Evolutionary conservation across 495 filamentous ascomycete species (phyloP).

Genomic region (Choiromyces venosus): DNA sequence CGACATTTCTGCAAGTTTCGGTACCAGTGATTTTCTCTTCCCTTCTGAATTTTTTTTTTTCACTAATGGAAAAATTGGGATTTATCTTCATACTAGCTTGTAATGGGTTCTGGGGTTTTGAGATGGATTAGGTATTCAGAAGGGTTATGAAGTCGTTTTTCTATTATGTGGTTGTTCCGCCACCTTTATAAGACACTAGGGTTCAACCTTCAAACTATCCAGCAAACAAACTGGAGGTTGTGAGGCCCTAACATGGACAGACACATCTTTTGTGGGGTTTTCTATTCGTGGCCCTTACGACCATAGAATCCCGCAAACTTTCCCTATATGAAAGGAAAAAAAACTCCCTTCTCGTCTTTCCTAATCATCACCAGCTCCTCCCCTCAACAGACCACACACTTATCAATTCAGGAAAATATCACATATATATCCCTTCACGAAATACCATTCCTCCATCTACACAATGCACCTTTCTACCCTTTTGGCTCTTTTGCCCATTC

Average conservation of each 20-base stretch:
- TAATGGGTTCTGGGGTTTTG: neutral
- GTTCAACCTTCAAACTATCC: neutral
- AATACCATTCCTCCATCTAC: neutral
- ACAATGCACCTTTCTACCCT: constrained; percentile 30
- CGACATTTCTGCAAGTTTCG: neutral
- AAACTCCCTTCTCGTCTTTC: neutral
- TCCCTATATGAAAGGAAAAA: neutral
- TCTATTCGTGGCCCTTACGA: neutral
- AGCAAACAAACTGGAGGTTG: neutral
- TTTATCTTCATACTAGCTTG: neutral
- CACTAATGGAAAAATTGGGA: neutral
- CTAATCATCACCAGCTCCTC: neutral
- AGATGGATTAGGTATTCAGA: neutral
- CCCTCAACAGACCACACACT: neutral
- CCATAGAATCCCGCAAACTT: neutral
- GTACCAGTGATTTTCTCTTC: no score
- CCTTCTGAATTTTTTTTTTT: neutral
- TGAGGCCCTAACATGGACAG: neutral
- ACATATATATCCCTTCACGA: neutral
- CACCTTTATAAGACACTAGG: neutral
- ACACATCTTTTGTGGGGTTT: neutral
- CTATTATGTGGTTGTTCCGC: neutral
- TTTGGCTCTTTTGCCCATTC: constrained; percentile 44
- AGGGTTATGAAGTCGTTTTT: neutral
- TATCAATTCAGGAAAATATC: neutral